Base-by-base conservation (phyloP, 345 rosid species). In the Conringia planisiliqua region DNA sequence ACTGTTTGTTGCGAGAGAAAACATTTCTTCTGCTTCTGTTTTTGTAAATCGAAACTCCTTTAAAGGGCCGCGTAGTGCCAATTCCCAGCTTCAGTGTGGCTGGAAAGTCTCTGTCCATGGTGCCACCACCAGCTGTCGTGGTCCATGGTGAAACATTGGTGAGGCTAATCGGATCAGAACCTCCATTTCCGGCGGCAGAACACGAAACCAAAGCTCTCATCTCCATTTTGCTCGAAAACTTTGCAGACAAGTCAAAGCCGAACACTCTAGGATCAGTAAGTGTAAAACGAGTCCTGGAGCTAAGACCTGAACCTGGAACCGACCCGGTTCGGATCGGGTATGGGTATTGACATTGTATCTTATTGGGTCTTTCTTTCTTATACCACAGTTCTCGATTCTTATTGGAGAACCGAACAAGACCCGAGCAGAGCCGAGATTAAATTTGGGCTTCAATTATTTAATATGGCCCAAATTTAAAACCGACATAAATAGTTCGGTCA, bases 101-200 rank as follows among this genome's bases (percentile, higher is more conserved):
- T 0, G 92, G 89, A 17, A 87, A 90, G 30, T 81, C 85, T 55
- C 89, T 75, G 61, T 80, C 90, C 71, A 87, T 79, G 14, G 91
- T 80, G 69, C 85, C 88, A n/a, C 92, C 40, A 65, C 56, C 90
- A 48, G 83, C 86, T 2, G 93, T 85, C 32, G 86, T 80, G 66
- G 87, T 78, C 94, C 94, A 88, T 7, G 97, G 97, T 13, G 92
- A 84, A 35, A 84, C 85, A 76, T 87, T 87, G 1, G 86, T 75
- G 43, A 89, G 80, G 58, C 90, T 84, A 7, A 79, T 76, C 10
- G 84, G 80, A 35, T 80, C 82, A 22, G 88, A 90, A 20, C 87
- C 92, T 47, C 83, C 84, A 70, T 86, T 90, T n/a, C 97, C 94
- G 2, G 88, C 92, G 0, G 89, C 87, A 0, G 94, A 86, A 64